Evolutionary conservation across 73 alveolate genomes (phyloP).

Genomic region (Paramecium octaurelia): DNA sequence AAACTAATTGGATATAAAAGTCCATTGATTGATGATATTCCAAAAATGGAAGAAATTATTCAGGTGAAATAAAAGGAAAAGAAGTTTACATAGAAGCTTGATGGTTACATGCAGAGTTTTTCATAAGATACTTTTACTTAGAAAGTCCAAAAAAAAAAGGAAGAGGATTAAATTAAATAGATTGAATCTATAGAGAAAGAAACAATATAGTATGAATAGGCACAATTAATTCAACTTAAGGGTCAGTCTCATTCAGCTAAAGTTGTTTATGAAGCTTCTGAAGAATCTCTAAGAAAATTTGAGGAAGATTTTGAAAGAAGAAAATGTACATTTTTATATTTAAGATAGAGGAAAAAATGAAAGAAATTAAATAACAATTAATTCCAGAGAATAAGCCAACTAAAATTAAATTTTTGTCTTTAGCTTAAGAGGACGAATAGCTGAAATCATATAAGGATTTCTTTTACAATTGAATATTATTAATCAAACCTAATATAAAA

Average conservation of each 20-base stretch:
- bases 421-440: not conserved
- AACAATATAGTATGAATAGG: not conserved
- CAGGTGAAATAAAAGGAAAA: not conserved
- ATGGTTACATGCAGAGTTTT: not conserved
- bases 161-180: not conserved
- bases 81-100: not conserved
- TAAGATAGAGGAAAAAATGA: not conserved
- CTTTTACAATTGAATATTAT: not conserved
- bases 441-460: not conserved
- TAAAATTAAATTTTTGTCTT: not conserved
- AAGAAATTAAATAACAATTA: not conserved
- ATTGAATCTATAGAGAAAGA: not conserved
- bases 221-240: not conserved
- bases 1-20: not conserved
- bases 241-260: not conserved
- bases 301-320: slow-evolving; percentile 17
- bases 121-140: not conserved
- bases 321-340: not conserved
- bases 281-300: not conserved
- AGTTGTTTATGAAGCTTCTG: slow-evolving; percentile 1
- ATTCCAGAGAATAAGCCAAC: not conserved
- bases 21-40: not conserved
- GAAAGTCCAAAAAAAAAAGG: not conserved
- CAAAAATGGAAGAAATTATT: not conserved
- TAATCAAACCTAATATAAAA: not conserved